Conservation (phyloP, 768 basidiomycete genomes). For the Suillus tomentosus region DNA sequence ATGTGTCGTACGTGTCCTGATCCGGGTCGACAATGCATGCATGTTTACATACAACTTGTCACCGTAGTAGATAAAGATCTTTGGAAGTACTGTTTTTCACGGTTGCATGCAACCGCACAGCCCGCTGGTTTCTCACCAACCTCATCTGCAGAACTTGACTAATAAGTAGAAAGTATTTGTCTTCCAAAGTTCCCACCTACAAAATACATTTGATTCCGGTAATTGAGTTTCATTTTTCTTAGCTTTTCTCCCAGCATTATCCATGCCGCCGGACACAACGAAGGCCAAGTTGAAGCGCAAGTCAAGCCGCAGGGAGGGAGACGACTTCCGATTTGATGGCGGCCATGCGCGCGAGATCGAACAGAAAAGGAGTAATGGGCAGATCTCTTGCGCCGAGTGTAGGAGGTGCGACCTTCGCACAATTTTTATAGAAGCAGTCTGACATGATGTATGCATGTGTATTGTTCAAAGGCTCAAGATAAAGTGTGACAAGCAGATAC, state of each 20-base stretch:
- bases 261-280: slow-evolving; percentile 59
- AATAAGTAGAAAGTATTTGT: slow-evolving; percentile 1
- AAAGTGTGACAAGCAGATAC: slow-evolving; percentile 82
- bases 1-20: neutral
- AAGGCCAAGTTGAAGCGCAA: slow-evolving; percentile 54
- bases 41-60: too few species aligned
- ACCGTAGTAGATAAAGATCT: neutral
- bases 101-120: slow-evolving; percentile 3
- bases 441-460: slow-evolving; percentile 17
- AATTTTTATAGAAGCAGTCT: slow-evolving; percentile 26
- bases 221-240: slow-evolving; percentile 9
- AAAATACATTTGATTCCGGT: slow-evolving; percentile 19
- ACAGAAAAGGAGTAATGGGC: slow-evolving; percentile 70
- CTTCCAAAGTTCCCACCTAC: slow-evolving; percentile 19
- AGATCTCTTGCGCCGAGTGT: slow-evolving; percentile 83
- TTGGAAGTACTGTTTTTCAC: slow-evolving; percentile 4
- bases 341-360: slow-evolving; percentile 68
- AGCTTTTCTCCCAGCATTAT: slow-evolving; percentile 13
- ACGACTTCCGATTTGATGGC: slow-evolving; percentile 52
- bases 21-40: neutral
- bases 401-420: slow-evolving; percentile 68
- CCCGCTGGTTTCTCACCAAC: slow-evolving; percentile 19
- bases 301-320: slow-evolving; percentile 49
- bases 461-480: slow-evolving; percentile 64
- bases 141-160: neutral